Conservation (phyloP, 2,329 filamentous ascomycete species). For the Phoma sp. region DNA sequence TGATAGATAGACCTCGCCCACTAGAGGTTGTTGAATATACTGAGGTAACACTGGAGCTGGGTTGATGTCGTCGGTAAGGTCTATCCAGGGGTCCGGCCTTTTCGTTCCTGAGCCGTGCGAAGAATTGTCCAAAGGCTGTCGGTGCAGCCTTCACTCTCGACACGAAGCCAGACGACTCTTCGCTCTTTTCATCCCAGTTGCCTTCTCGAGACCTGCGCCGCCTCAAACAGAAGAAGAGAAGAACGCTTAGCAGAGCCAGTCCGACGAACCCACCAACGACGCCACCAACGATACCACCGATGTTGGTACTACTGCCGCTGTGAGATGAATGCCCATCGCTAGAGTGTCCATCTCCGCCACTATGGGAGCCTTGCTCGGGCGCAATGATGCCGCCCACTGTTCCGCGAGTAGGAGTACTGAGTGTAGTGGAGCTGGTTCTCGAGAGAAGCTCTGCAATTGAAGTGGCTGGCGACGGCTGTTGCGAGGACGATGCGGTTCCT, state of each 20-base stretch:
- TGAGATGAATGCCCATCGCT: conserved; percentile 12
- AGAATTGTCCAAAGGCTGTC: conserved; percentile 27
- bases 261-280: conserved; percentile 45
- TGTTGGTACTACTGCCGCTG: conserved; percentile 19
- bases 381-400: conserved; percentile 42
- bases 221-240: conserved; percentile 46
- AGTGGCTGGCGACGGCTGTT: conserved; percentile 16
- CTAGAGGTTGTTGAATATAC: conserved; percentile 40
- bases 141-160: conserved; percentile 33
- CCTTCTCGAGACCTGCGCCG: conserved; percentile 37
- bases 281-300: conserved; percentile 45
- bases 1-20: conserved; percentile 36
- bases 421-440: conserved; percentile 25
- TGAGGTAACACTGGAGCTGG: conserved; percentile 42
- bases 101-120: conserved; percentile 40
- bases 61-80: conserved; percentile 39
- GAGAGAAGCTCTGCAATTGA: conserved; percentile 22
- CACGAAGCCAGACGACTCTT: conserved; percentile 16
- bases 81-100: conserved; percentile 37
- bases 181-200: conserved; percentile 29
- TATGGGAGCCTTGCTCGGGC: conserved; percentile 30
- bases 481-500: conserved; percentile 19
- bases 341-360: conserved; percentile 24
- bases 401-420: conserved; percentile 28
- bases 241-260: conserved; percentile 38